Conservation (phyloP, 768 basidiomycete genomes). For the Pholiota microspora region DNA sequence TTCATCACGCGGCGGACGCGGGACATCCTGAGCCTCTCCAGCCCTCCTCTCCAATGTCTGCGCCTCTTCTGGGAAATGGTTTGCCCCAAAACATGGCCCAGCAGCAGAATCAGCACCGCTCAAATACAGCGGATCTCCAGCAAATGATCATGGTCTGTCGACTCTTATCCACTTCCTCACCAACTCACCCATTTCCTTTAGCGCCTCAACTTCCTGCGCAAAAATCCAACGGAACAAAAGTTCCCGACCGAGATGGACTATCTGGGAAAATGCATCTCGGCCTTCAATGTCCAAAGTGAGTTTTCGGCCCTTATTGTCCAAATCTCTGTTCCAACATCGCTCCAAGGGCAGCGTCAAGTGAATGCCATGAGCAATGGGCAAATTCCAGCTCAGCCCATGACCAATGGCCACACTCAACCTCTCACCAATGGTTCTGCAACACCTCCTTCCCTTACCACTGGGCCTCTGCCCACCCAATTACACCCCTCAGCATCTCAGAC, state of each 20-base stretch:
- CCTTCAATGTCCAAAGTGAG: conserved; percentile 36
- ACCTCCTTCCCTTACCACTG: conserved; percentile 43
- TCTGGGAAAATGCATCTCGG: conserved; percentile 46
- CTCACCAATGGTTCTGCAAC: conserved; percentile 41
- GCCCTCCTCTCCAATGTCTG: no score
- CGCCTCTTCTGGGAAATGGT: conserved; percentile 39
- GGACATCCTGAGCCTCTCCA: conserved; percentile 23
- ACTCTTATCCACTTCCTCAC: conserved; percentile 8
- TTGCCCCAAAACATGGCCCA: conserved; percentile 31
- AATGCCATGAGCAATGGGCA: conserved; percentile 32
- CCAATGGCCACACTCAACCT: conserved; percentile 49
- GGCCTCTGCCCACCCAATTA: conserved; percentile 47
- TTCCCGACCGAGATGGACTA: conserved; percentile 43
- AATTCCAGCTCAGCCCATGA: conserved; percentile 29
- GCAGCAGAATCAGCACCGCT: conserved; percentile 31
- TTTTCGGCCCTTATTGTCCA: conserved; percentile 9
- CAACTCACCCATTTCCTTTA: conserved; percentile 20
- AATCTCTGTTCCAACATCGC: conserved; percentile 3
- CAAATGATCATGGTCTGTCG: conserved; percentile 41
- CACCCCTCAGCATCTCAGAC: conserved; percentile 59
- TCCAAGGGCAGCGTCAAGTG: conserved; percentile 26
- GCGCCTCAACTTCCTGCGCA: conserved; percentile 49
- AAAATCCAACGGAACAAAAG: conserved; percentile 51
- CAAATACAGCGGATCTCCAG: conserved; percentile 36
- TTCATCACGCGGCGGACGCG: conserved; percentile 34